Base-by-base conservation (phyloP, 2,329 filamentous ascomycete genomes). In the Aspergillus costaricaensis region DNA sequence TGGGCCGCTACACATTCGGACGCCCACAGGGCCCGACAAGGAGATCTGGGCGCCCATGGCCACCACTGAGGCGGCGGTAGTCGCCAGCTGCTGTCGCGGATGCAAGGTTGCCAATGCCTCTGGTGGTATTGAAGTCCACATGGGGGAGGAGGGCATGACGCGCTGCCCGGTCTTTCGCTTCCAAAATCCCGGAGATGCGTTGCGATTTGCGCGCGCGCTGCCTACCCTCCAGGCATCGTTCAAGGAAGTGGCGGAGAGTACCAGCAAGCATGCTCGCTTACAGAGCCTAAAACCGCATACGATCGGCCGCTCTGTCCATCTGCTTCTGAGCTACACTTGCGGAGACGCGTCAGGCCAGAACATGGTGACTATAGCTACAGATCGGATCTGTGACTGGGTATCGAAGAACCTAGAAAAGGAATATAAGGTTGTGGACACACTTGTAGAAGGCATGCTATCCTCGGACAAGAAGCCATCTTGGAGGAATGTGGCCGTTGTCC, bases 281-380 rank as follows among this genome's bases (percentile, higher is more conserved):
- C 55, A 65, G 38, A 50, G 48, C 4, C 32, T 69, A 2, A 63
- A 59, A 2, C 64, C 67, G 9, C 58, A 66, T 27, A 56, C 72
- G 21, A 55, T 69, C 23, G 66, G 70, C 4, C 63, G 59, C 14
- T 60, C 39, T 32, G 68, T 71, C 10, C 68, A 72, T 49, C 55
- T 72, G 2, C 58, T 65, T 4, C 66, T 71, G 51, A 44, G 55
- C 14, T 72, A 68, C 56, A 53, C 62, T 21, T 72, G 67, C 36
- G 70, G 70, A 8, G 69, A 72, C 52, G 68, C 72, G 1, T 61
- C 68, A 1, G 70, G 70, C 8, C 71, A 74, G 54, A 74, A 73
- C 48, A 72, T 73, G 69, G 68, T 69, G 9, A 73, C 70, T 3
- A 65, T 72, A 21, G 70, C 70, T 6, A 72, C 69, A 9, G 67